A percentile compares a stretch with the other conserved stretches of the same genome.
Conservation (phyloP, 2,329 filamentous ascomycete species). For the Orbilia brochopaga region DNA sequence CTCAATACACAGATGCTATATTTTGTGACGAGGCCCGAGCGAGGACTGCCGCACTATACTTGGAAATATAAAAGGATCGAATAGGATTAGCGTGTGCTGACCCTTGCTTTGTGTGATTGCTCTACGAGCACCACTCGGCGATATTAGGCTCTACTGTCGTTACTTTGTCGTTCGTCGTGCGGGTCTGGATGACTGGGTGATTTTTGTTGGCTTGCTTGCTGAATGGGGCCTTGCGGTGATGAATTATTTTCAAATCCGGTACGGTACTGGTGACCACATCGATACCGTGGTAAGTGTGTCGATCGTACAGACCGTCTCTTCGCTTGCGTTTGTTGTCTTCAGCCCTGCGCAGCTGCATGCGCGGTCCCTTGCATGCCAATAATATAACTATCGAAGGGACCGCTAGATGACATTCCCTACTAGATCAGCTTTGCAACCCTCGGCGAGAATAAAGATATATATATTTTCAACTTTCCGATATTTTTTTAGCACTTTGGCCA, state of each 20-base stretch:
- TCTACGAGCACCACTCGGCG: conserved; percentile 9
- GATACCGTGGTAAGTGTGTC: conserved; percentile 39
- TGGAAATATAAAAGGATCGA: too few species aligned
- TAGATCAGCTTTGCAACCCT: too few species aligned
- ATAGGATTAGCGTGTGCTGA: neutral
- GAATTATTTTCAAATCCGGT: conserved; percentile 52
- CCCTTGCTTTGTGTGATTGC: conserved; percentile 12
- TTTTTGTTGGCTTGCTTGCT: conserved; percentile 54
- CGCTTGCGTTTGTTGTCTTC: neutral
- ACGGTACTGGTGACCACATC: conserved; percentile 52
- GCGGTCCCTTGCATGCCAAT: too few species aligned
- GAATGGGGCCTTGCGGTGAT: conserved; percentile 52
- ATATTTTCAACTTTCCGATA: too few species aligned
- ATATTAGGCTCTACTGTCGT: conserved; percentile 53
- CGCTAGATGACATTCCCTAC: too few species aligned
- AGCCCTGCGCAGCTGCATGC: neutral
- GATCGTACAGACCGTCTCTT: neutral
- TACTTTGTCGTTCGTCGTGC: conserved; percentile 50
- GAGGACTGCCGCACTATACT: too few species aligned
- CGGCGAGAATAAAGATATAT: too few species aligned
- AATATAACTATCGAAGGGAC: too few species aligned
- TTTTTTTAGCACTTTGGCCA: too few species aligned
- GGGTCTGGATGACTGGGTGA: conserved; percentile 58
- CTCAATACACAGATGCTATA: neutral
- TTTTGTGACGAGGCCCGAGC: too few species aligned